These are phyloP conservation scores for Prunus padus DNA, from an alignment of 306 rosid species.

Conservation along the genomic window DNA sequence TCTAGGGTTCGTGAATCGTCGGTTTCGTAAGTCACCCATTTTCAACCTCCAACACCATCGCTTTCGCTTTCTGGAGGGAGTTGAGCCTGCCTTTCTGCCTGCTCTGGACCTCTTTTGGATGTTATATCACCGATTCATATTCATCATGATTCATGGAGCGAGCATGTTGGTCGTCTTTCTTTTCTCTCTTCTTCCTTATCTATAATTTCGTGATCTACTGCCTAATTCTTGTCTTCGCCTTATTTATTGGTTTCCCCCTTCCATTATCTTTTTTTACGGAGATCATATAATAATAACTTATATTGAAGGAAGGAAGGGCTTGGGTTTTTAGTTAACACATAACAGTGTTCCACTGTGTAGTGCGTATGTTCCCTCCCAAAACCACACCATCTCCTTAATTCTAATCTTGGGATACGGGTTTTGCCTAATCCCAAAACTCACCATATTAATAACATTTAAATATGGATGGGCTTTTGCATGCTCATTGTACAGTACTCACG, in stretches of 20 bases:
- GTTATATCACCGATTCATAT: too few relatives aligned
- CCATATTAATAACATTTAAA: background rate
- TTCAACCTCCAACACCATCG: constrained; percentile 18
- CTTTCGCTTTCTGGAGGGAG: constrained; percentile 25
- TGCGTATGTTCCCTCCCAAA: constrained; percentile 32
- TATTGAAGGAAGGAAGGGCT: too few relatives aligned
- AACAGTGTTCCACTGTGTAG: background rate
- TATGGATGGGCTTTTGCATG: too few relatives aligned
- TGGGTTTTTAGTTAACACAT: background rate
- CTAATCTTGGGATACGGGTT: constrained; percentile 8
- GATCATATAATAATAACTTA: background rate
- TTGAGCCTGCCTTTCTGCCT: too few relatives aligned
- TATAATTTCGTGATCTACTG: background rate
- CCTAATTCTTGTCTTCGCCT: background rate
- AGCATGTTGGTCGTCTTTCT: constrained; percentile 21
- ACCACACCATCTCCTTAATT: background rate
- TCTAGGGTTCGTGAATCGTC: background rate
- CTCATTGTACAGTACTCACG: too few relatives aligned
- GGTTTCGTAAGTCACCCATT: constrained; percentile 30
- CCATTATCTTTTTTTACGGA: background rate
- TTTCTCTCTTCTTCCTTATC: background rate
- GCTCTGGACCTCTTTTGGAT: too few relatives aligned
- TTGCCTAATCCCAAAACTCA: background rate
- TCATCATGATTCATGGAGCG: too few relatives aligned
- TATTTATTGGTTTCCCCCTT: background rate